These are phyloP conservation scores for Ogataea philodendri DNA, from an alignment of 805 yeast species.

Conservation along the genomic window DNA sequence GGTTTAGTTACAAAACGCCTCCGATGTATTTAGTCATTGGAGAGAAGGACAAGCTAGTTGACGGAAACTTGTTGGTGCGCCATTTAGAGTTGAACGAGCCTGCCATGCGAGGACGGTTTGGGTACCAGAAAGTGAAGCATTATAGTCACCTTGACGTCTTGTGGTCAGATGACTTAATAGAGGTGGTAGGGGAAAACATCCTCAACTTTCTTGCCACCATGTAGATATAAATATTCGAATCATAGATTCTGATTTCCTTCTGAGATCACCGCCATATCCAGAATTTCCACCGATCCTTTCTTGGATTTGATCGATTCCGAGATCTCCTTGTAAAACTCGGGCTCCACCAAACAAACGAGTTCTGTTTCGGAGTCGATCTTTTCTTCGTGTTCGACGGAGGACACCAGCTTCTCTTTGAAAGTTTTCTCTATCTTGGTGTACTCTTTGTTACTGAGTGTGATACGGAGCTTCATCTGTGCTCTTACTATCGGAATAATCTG, in stretches of 20 bases:
- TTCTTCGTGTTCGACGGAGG: slow-evolving; percentile 32
- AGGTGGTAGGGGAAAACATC: slow-evolving; percentile 56
- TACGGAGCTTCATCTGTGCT: slow-evolving; percentile 85
- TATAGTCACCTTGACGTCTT: slow-evolving; percentile 89
- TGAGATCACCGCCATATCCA: slow-evolving; percentile 85
- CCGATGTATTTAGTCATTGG: slow-evolving; percentile 68
- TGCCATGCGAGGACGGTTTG: slow-evolving; percentile 36
- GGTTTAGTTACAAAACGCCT: slow-evolving; percentile 58
- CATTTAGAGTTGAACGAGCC: slow-evolving; percentile 66
- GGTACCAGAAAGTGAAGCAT: slow-evolving; percentile 45
- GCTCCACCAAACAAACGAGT: slow-evolving; percentile 72
- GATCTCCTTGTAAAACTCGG: slow-evolving; percentile 72
- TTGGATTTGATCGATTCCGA: slow-evolving; percentile 60
- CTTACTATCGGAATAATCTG: slow-evolving; percentile 92
- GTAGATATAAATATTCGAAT: slow-evolving; percentile 5
- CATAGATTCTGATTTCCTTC: slow-evolving; percentile 41
- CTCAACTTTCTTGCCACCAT: slow-evolving; percentile 27
- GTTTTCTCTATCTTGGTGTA: slow-evolving; percentile 39
- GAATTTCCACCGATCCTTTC: slow-evolving; percentile 71
- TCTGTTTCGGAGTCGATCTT: slow-evolving; percentile 20
- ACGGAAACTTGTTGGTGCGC: slow-evolving; percentile 62
- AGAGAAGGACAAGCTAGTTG: slow-evolving; percentile 71
- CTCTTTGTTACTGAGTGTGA: slow-evolving; percentile 55
- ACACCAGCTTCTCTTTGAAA: slow-evolving; percentile 33
- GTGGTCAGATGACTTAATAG: slow-evolving; percentile 82